A percentile compares a stretch with the other conserved stretches of the same genome.
Conservation (phyloP, 371 early-diverging fungal species). For the Mucor mucedo region DNA sequence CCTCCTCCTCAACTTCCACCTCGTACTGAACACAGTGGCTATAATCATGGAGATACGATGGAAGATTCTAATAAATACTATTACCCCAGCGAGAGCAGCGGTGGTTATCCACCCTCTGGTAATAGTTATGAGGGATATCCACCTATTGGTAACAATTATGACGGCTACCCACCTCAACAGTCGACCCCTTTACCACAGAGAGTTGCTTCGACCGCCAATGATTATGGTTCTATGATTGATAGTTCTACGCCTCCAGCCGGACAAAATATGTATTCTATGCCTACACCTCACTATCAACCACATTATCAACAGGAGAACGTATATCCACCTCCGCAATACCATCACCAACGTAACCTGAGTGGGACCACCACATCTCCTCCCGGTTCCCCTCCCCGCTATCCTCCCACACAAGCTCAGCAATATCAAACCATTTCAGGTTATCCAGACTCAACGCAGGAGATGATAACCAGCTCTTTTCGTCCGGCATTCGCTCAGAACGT, state of each 20-base stretch:
- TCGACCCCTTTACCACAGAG: slow-evolving; percentile 26
- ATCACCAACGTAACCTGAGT: slow-evolving; percentile 10
- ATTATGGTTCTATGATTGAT: background rate
- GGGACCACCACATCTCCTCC: slow-evolving; percentile 16
- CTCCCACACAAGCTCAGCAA: background rate
- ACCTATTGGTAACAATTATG: slow-evolving; percentile 5
- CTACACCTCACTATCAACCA: slow-evolving; percentile 18
- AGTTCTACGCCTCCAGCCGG: slow-evolving; percentile 6
- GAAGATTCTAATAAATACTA: slow-evolving; percentile 23
- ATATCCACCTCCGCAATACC: slow-evolving; percentile 26
- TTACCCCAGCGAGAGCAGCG: slow-evolving; percentile 13
- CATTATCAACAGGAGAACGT: slow-evolving; percentile 2
- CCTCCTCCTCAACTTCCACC: slow-evolving; percentile 24
- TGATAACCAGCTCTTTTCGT: slow-evolving; percentile 27
- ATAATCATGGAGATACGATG: background rate
- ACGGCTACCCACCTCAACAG: slow-evolving; percentile 11
- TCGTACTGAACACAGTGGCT: slow-evolving; percentile 15
- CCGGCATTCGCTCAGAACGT: slow-evolving; percentile 17
- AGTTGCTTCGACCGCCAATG: slow-evolving; percentile 11
- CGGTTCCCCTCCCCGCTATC: slow-evolving; percentile 14
- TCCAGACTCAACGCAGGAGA: slow-evolving; percentile 25
- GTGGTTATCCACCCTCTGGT: slow-evolving; percentile 11
- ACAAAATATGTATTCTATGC: slow-evolving; percentile 19
- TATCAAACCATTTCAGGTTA: slow-evolving; percentile 26
- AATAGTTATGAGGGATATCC: background rate